phyloP scores from a whole-genome alignment of 805 yeast genomes.

The Cyberlindnera xylosilytica region DNA sequence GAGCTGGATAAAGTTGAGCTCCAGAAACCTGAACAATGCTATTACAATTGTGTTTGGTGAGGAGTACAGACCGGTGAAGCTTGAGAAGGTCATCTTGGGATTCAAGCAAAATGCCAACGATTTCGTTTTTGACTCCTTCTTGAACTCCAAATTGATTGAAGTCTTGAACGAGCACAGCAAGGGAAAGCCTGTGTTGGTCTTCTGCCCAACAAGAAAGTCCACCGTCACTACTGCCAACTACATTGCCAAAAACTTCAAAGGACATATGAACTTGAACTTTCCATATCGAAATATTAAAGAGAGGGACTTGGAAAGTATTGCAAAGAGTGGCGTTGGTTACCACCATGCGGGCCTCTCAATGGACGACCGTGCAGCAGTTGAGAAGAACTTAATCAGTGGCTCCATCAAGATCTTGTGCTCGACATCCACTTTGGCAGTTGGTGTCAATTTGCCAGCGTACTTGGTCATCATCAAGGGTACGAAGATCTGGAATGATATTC shows the following conservation, averaged over 20 bases:
- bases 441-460: conserved; percentile 60
- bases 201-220: conserved; percentile 53
- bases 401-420: conserved; percentile 48
- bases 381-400: conserved; percentile 42
- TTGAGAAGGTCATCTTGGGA: conserved; percentile 43
- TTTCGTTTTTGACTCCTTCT: conserved; percentile 44
- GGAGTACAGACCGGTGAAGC: conserved; percentile 42
- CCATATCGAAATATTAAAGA: conserved; percentile 21
- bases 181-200: conserved; percentile 44
- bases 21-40: conserved; percentile 28
- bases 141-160: conserved; percentile 40
- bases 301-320: conserved; percentile 26
- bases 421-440: conserved; percentile 60
- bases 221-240: conserved; percentile 44
- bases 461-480: conserved; percentile 62
- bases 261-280: neutral
- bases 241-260: conserved; percentile 25
- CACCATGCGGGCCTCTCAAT: conserved; percentile 58
- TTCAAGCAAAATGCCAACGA: conserved; percentile 39
- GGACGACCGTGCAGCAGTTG: conserved; percentile 45
- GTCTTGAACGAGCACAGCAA: conserved; percentile 37
- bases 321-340: conserved; percentile 41
- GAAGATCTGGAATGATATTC: conserved; percentile 51
- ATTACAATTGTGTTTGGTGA: conserved; percentile 42
- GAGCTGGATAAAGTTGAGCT: conserved; percentile 36